Conservation (phyloP, 306 rosid genomes). For the Gastrolobium villosum region DNA sequence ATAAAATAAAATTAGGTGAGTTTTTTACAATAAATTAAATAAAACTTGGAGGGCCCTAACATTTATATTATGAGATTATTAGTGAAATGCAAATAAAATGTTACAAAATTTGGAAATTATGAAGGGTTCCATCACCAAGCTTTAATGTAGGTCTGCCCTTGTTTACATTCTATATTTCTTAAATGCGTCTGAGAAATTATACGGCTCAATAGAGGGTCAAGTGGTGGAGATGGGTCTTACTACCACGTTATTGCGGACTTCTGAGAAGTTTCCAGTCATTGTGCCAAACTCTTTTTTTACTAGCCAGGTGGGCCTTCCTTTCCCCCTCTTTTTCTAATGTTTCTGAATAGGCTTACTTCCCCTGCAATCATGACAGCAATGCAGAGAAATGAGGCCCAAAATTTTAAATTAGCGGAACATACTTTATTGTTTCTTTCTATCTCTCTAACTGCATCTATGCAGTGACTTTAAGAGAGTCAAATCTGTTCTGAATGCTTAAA, state of each 20-base stretch:
- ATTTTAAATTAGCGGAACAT: slow-evolving; percentile 13
- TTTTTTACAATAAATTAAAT: slow-evolving; percentile 20
- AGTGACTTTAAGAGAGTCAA: slow-evolving; percentile 1
- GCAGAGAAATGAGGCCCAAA: slow-evolving; percentile 17
- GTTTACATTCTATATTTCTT: slow-evolving; percentile 32
- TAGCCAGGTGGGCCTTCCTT: slow-evolving; percentile 68
- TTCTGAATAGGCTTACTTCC: slow-evolving; percentile 25
- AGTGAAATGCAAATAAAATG: not conserved
- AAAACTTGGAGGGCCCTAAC: not conserved
- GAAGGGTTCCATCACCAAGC: not conserved
- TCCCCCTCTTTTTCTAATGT: not conserved
- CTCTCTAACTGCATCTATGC: slow-evolving; percentile 34
- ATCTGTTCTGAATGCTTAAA: slow-evolving; percentile 26
- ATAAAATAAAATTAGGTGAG: not conserved
- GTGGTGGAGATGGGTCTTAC: slow-evolving; percentile 97
- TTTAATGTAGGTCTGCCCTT: slow-evolving; percentile 9
- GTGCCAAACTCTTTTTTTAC: slow-evolving; percentile 93
- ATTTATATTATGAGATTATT: not conserved
- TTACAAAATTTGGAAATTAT: slow-evolving; percentile 29
- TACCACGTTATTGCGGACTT: slow-evolving; percentile 78
- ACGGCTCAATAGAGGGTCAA: slow-evolving; percentile 89
- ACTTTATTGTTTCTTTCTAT: slow-evolving; percentile 28
- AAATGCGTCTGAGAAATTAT: slow-evolving; percentile 21
- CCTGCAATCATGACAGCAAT: slow-evolving; percentile 29
- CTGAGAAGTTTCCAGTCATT: slow-evolving; percentile 89